Conservation (phyloP, 257 asterid genomes). For the Ilex aquifolium region DNA sequence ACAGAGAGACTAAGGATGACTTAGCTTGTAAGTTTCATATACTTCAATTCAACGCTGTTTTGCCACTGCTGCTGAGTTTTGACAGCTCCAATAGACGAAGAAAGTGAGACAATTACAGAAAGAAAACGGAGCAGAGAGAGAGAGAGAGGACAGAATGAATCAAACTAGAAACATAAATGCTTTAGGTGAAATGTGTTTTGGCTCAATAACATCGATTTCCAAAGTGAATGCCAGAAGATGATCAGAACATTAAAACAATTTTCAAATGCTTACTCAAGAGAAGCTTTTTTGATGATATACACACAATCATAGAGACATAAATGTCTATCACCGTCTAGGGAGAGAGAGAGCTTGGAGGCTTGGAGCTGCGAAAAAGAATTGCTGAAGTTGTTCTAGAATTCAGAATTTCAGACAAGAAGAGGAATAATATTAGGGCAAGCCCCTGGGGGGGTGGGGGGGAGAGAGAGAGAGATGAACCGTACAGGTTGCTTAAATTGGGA, state of each 20-base stretch:
- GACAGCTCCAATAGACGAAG: not conserved
- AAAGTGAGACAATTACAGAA: not conserved
- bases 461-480: constrained; percentile 13
- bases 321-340: constrained; percentile 2
- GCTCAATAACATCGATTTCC: constrained; percentile 31
- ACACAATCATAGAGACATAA: not conserved
- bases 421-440: constrained; percentile 26
- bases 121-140: not conserved
- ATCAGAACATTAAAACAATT: not conserved
- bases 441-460: constrained; percentile 11
- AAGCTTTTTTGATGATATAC: not conserved
- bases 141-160: too few relatives aligned
- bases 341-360: constrained; percentile 7
- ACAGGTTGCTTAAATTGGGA: constrained; percentile 34
- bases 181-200: constrained; percentile 13
- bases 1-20: not conserved
- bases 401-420: constrained; percentile 26
- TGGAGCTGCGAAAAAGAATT: constrained; percentile 13
- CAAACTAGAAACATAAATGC: too few relatives aligned
- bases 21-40: not conserved
- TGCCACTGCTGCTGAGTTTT: not conserved
- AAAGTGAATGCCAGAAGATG: not conserved
- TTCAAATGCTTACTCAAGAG: constrained; percentile 7
- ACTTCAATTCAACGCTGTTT: too few relatives aligned
- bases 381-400: constrained; percentile 17